Conservation (phyloP, 2,329 filamentous ascomycete genomes). For the Fusarium floridanum region DNA sequence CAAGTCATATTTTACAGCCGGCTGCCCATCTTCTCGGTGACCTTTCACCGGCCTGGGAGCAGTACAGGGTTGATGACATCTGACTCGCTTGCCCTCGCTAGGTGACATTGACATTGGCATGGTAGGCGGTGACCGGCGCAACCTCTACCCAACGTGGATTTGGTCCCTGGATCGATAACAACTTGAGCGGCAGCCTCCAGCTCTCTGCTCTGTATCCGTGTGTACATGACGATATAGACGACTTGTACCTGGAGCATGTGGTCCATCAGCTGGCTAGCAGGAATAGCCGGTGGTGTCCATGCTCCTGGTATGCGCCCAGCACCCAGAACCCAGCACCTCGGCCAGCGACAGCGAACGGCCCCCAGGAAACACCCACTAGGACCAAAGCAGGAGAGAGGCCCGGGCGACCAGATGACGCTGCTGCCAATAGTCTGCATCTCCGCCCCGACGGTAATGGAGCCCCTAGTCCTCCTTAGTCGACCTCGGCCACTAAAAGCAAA, state of each 20-base stretch:
- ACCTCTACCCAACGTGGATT: not conserved
- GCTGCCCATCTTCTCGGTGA: not conserved
- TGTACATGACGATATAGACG: not conserved
- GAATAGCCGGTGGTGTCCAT: not conserved
- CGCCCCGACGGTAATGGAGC: conserved; percentile 41
- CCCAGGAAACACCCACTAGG: not conserved
- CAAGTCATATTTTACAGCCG: conserved; percentile 13
- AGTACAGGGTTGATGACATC: conserved; percentile 10
- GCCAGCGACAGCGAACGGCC: not conserved
- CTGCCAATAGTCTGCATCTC: conserved; percentile 45
- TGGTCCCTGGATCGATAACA: not conserved
- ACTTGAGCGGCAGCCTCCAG: not conserved
- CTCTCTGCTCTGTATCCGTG: not conserved
- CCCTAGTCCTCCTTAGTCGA: conserved; percentile 30
- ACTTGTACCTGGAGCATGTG: not conserved
- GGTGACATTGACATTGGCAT: not conserved
- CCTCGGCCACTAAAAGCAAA: conserved; percentile 45
- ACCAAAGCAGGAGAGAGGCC: conserved; percentile 25
- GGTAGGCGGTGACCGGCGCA: not conserved
- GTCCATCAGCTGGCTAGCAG: not conserved
- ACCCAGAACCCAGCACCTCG: not conserved
- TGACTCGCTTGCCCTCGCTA: conserved; percentile 23
- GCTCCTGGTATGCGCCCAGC: not conserved
- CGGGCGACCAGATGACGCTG: conserved; percentile 35
- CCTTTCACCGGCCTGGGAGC: conserved; percentile 4